Evolutionary conservation across 352 stramenopile genomes (phyloP), one percentile per base, ranked within the genome.

Genomic region (Phytophthora brassicae): DNA sequence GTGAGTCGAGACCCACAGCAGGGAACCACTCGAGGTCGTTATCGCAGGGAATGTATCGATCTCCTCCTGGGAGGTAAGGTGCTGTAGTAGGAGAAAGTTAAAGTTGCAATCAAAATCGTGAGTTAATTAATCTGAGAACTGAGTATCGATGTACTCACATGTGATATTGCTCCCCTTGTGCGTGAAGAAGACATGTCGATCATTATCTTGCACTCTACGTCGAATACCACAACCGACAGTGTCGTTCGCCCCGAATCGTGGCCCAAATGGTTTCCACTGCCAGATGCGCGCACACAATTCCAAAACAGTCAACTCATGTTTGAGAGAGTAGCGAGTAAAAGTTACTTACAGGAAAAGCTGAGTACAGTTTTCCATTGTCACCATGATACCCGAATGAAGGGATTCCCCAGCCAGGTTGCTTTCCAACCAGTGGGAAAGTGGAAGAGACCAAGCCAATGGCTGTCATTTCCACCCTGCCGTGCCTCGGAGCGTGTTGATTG

Each of bases 351-450:
- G 65, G 60, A 24, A 73, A 71, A 16, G 77, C 55, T 13, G 75
- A 71, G 56, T 89, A 94, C 2, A 89, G 62, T 43, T 81, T 66
- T 7, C 85, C 85, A 38, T 92, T 85, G 47, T 94, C 85, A 35
- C 85, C 81, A 47, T 94, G 85, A 57, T 92, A 94, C 5, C 85
- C 85, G 41, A 78, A 84, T n/a, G 85, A 94, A 17, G 77, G 20
- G 5, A 47, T 35, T 9, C 74, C 77, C 85, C 85, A 94, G 3
- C 85, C 85, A 2, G 85, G 85, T 47, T 92, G 83, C 24, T 84
- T 80, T 9, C 70, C 77, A 1, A 92, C 58, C 31, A 94, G 63
- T 12, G 60, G 64, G 46, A 94, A 94, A 11, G 35, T 61, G 4
- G 54, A 68, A 13, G 66, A 68, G 11, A 75, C 77, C 38, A 94